These are phyloP conservation scores for Epichloe brachyelytri DNA, from an alignment of 2,329 filamentous ascomycete species.

Conservation along the genomic window DNA sequence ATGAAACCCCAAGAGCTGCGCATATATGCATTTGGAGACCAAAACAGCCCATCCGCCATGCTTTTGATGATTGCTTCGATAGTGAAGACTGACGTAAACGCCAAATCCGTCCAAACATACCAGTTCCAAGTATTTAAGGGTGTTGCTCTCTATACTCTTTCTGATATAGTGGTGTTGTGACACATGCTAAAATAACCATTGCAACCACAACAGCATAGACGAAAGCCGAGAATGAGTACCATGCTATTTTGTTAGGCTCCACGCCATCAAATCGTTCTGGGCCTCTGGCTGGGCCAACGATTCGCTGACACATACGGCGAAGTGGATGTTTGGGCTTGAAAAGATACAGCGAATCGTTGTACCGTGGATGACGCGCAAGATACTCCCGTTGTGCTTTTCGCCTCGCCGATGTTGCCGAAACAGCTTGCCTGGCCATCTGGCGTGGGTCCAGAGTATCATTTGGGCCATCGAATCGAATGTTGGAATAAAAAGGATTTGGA, in stretches of 20 bases:
- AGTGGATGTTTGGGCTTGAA: slow-evolving; percentile 70
- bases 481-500: slow-evolving; percentile 91
- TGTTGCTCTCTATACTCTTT: slow-evolving; percentile 63
- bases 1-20: slow-evolving; percentile 95
- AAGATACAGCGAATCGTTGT: slow-evolving; percentile 85
- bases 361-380: slow-evolving; percentile 70
- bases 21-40: slow-evolving; percentile 94
- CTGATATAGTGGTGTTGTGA: slow-evolving; percentile 91
- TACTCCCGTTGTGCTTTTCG: slow-evolving; percentile 88
- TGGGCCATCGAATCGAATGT: slow-evolving; percentile 50
- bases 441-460: slow-evolving; percentile 74
- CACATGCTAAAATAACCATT: slow-evolving; percentile 93
- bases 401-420: slow-evolving; percentile 67
- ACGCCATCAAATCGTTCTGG: slow-evolving; percentile 78
- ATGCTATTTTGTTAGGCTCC: slow-evolving; percentile 75
- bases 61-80: slow-evolving; percentile 83
- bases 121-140: slow-evolving; percentile 57
- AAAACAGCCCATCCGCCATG: slow-evolving; percentile 88
- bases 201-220: slow-evolving; percentile 89
- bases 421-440: slow-evolving; percentile 80
- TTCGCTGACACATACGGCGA: slow-evolving; percentile 69
- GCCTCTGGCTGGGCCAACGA: slow-evolving; percentile 86
- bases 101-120: slow-evolving; percentile 90
- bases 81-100: slow-evolving; percentile 78
- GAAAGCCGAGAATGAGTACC: slow-evolving; percentile 88